These are phyloP conservation scores for Fonsecaea monophora DNA, from an alignment of 2,329 filamentous ascomycete genomes.

Conservation along the genomic window DNA sequence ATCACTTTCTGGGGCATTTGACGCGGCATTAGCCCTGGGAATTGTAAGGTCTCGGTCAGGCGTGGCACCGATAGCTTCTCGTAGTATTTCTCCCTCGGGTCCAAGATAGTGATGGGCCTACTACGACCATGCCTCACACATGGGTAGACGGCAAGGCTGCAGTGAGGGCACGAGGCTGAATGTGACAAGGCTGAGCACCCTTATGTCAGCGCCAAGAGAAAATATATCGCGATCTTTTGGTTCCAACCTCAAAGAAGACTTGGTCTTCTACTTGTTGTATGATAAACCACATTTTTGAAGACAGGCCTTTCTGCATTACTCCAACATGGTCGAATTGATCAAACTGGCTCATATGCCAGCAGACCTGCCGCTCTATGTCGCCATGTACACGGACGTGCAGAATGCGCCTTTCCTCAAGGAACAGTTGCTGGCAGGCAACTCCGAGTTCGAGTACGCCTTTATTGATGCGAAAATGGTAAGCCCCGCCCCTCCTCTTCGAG, in stretches of 20 bases:
- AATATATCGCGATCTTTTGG: not conserved
- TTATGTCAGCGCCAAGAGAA: slow-evolving; percentile 8
- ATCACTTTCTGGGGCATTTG: slow-evolving; percentile 20
- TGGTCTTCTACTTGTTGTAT: not conserved
- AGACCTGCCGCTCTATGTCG: slow-evolving; percentile 71
- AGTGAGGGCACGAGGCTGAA: not conserved
- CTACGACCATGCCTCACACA: no score
- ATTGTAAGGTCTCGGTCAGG: no score
- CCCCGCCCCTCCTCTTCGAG: not conserved
- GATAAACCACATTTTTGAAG: not conserved
- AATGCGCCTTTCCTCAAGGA: slow-evolving; percentile 80
- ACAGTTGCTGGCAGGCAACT: slow-evolving; percentile 84
- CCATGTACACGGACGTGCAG: slow-evolving; percentile 75
- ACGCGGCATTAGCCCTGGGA: slow-evolving; percentile 10
- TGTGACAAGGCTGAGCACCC: not conserved
- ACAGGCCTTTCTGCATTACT: not conserved
- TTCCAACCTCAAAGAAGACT: not conserved
- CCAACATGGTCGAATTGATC: slow-evolving; percentile 66
- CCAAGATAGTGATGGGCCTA: no score
- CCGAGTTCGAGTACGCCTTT: slow-evolving; percentile 90
- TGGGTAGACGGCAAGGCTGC: not conserved
- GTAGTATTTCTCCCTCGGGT: no score
- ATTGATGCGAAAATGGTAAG: slow-evolving; percentile 81
- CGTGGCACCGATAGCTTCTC: no score
- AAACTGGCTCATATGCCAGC: slow-evolving; percentile 76